Evolutionary conservation across 805 yeast genomes (phyloP).

Genomic region (Yamadazyma philogaea): DNA sequence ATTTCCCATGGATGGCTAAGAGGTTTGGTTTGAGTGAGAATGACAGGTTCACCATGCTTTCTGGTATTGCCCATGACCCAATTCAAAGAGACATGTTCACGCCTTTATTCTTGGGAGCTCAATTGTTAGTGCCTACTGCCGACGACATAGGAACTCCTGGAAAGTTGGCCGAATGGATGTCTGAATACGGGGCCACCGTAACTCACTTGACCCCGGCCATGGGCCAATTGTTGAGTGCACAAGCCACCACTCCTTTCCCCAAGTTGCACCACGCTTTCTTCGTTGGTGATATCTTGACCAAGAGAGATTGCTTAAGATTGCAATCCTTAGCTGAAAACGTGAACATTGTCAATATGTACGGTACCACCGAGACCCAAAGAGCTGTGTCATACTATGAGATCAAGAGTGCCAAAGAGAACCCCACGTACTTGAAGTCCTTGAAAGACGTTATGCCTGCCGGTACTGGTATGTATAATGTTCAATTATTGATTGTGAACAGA

Average conservation of each 20-base stretch:
- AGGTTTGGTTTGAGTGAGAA: constrained; percentile 71
- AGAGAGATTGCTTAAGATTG: constrained; percentile 91
- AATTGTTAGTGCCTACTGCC: constrained; percentile 85
- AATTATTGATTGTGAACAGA: constrained; percentile 88
- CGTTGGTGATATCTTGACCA: constrained; percentile 96
- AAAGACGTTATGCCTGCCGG: constrained; percentile 99
- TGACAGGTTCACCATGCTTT: constrained; percentile 94
- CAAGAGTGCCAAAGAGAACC: constrained; percentile 64
- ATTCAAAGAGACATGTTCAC: constrained; percentile 99
- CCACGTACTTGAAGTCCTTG: constrained; percentile 72
- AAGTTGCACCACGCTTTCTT: constrained; percentile 92
- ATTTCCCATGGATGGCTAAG: constrained; percentile 98
- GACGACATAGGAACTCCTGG: constrained; percentile 99
- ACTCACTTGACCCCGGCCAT: constrained; percentile 99
- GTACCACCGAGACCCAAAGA: constrained; percentile 98
- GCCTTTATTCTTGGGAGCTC: constrained; percentile 94
- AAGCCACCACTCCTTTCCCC: constrained; percentile 85
- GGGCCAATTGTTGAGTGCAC: constrained; percentile 97
- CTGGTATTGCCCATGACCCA: constrained; percentile 99
- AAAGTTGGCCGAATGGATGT: constrained; percentile 96
- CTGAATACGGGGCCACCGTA: constrained; percentile 83
- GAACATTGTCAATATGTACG: constrained; percentile 94
- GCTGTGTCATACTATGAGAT: constrained; percentile 95
- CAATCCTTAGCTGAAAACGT: constrained; percentile 91
- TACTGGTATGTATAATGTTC: constrained; percentile 94